Evolutionary conservation across 768 basidiomycete species (phyloP).

Genomic region (Neoboletus magnificus): DNA sequence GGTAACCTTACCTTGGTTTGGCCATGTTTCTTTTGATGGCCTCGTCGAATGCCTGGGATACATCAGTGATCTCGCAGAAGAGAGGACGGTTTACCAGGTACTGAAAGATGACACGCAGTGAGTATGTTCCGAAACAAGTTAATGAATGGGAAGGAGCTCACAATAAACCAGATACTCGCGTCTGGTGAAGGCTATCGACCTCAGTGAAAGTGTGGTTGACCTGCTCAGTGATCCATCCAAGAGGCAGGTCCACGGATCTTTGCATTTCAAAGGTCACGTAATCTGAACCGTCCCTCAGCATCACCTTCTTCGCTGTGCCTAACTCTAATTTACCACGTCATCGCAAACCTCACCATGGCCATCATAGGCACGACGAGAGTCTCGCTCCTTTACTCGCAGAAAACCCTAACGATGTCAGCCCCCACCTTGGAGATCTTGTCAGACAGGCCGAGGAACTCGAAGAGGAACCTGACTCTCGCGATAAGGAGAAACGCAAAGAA

Average conservation of each 20-base stretch:
- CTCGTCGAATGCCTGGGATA: slow-evolving; percentile 7
- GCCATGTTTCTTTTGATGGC: slow-evolving; percentile 16
- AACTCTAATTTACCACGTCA: background rate
- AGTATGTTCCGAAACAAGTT: background rate
- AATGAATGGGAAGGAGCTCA: background rate
- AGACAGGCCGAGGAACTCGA: slow-evolving; percentile 36
- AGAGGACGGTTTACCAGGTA: slow-evolving; percentile 9
- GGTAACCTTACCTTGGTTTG: slow-evolving; percentile 22
- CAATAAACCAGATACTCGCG: slow-evolving; percentile 6
- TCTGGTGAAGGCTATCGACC: slow-evolving; percentile 12
- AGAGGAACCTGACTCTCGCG: slow-evolving; percentile 38
- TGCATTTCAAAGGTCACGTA: background rate
- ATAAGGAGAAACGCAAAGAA: slow-evolving; percentile 50
- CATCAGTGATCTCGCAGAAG: background rate
- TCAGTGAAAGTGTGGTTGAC: slow-evolving; percentile 11
- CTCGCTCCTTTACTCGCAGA: background rate
- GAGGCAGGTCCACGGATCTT: background rate
- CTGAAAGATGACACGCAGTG: slow-evolving; percentile 11
- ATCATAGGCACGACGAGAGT: background rate
- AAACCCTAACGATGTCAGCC: background rate
- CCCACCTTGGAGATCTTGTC: slow-evolving; percentile 7
- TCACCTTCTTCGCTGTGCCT: slow-evolving; percentile 16
- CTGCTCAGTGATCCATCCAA: slow-evolving; percentile 13
- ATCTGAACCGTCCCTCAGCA: background rate
- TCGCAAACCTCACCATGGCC: background rate